Evolutionary conservation across 352 stramenopile species (phyloP).

Genomic region (Globisporangium radiosum): DNA sequence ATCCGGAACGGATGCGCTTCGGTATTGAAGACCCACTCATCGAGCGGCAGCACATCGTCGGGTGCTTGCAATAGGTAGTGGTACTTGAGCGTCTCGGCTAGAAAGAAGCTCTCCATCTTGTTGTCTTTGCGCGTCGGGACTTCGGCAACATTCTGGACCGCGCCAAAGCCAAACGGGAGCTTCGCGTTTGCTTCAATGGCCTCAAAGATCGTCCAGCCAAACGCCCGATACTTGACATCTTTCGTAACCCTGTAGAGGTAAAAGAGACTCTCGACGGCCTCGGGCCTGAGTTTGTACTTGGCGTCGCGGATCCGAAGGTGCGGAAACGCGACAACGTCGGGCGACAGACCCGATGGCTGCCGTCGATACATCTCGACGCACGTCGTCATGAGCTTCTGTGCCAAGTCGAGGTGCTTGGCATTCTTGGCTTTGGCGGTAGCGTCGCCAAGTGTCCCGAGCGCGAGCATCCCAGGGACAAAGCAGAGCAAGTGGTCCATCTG

Average conservation of each 20-base stretch:
- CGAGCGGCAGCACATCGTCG: slow-evolving; percentile 78
- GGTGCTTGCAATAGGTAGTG: slow-evolving; percentile 92
- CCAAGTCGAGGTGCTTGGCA: slow-evolving; percentile 77
- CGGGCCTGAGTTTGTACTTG: slow-evolving; percentile 93
- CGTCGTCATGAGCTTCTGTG: slow-evolving; percentile 88
- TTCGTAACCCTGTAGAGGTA: slow-evolving; percentile 94
- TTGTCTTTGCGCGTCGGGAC: slow-evolving; percentile 72
- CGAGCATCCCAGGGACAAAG: slow-evolving; percentile 92
- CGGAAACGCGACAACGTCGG: slow-evolving; percentile 91
- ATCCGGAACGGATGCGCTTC: slow-evolving; percentile 91
- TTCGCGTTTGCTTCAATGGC: slow-evolving; percentile 91
- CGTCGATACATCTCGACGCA: slow-evolving; percentile 94
- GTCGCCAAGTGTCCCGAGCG: slow-evolving; percentile 84
- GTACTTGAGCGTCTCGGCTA: slow-evolving; percentile 99
- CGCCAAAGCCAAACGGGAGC: slow-evolving; percentile 85
- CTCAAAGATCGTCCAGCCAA: slow-evolving; percentile 94
- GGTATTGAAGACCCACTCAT: slow-evolving; percentile 96
- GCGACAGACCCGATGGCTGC: slow-evolving; percentile 89
- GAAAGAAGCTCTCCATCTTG: slow-evolving; percentile 98
- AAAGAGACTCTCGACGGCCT: slow-evolving; percentile 95
- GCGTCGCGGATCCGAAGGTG: slow-evolving; percentile 44
- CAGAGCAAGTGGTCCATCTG: slow-evolving; percentile 97
- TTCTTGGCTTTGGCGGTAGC: slow-evolving; percentile 61
- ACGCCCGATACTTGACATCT: slow-evolving; percentile 92
- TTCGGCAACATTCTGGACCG: slow-evolving; percentile 40